Evolutionary conservation across 192 early-diverging fungal genomes (phyloP).

Genomic region (Coemansia sp.): DNA sequence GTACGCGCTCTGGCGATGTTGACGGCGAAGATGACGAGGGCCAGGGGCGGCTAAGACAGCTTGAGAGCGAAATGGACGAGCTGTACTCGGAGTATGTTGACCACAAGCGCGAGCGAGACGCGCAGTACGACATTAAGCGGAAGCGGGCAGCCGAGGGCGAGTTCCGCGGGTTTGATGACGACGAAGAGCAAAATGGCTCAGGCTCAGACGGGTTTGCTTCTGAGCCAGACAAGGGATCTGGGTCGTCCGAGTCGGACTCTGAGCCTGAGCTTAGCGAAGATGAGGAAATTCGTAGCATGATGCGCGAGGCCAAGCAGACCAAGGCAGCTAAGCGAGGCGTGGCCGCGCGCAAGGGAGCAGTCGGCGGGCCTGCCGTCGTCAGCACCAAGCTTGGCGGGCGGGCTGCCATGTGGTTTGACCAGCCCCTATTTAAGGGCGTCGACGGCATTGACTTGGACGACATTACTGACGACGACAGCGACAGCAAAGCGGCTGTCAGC

Average conservation of each 20-base stretch:
- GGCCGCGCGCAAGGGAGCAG: conserved; percentile 22
- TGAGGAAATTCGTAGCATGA: conserved; percentile 45
- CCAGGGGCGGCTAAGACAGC: conserved; percentile 52
- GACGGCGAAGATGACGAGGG: conserved; percentile 58
- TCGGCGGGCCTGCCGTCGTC: conserved; percentile 13
- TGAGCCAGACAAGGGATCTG: conserved; percentile 4
- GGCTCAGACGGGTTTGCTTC: conserved; percentile 9
- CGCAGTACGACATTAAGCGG: conserved; percentile 67
- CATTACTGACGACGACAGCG: conserved; percentile 57
- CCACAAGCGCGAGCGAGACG: conserved; percentile 70
- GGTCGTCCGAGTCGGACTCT: conserved; percentile 46
- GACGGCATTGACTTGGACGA: conserved; percentile 54
- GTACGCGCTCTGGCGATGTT: conserved; percentile 36
- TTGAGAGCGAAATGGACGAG: conserved; percentile 59
- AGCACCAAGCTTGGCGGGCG: conserved; percentile 62
- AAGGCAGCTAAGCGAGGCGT: conserved; percentile 10
- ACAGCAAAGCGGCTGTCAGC: conserved; percentile 14
- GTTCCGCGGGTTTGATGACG: conserved; percentile 60
- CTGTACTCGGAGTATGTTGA: conserved; percentile 70
- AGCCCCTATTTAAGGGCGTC: conserved; percentile 79
- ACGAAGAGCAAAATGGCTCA: conserved; percentile 10
- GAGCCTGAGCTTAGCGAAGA: conserved; percentile 36
- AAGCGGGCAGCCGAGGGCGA: conserved; percentile 64
- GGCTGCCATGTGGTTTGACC: conserved; percentile 93
- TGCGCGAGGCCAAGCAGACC: conserved; percentile 24